Conservation (phyloP, 352 stramenopile species). For the Saprolegnia diclina region DNA sequence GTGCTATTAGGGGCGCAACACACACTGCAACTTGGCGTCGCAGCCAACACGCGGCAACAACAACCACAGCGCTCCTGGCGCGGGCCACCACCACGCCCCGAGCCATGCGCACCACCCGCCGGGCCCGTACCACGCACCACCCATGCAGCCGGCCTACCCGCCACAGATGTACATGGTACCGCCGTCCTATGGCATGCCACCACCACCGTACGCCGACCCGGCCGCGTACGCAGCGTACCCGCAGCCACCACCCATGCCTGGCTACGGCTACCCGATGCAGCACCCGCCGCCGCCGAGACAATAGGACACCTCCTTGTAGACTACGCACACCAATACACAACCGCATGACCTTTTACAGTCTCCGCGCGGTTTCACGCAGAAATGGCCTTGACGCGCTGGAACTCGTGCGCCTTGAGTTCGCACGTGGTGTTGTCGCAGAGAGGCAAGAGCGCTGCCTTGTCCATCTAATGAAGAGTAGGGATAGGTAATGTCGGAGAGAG, state of each 20-base stretch:
- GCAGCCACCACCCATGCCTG: neutral
- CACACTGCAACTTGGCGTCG: slow-evolving; percentile 54
- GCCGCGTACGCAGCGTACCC: neutral
- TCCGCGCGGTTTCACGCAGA: neutral
- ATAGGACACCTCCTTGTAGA: slow-evolving; percentile 1
- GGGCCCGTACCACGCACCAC: neutral
- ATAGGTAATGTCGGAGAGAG: neutral
- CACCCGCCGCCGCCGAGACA: slow-evolving; percentile 6
- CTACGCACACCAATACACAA: slow-evolving; percentile 3
- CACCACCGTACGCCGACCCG: neutral
- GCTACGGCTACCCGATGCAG: slow-evolving; percentile 16
- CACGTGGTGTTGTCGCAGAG: slow-evolving; percentile 69
- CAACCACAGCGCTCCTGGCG: neutral
- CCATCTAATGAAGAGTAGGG: neutral
- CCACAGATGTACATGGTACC: slow-evolving; percentile 21
- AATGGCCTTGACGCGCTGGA: slow-evolving; percentile 16
- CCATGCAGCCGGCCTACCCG: neutral
- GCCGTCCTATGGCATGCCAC: neutral
- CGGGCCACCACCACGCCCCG: neutral
- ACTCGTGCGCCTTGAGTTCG: slow-evolving; percentile 31
- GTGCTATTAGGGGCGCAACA: slow-evolving; percentile 40
- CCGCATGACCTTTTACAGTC: too few species aligned
- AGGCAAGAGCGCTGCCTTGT: neutral
- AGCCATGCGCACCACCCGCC: neutral
- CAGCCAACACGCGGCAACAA: slow-evolving; percentile 29